Evolutionary conservation across 148 eudicot genomes (phyloP).

Genomic region (Beta vulgaris): DNA sequence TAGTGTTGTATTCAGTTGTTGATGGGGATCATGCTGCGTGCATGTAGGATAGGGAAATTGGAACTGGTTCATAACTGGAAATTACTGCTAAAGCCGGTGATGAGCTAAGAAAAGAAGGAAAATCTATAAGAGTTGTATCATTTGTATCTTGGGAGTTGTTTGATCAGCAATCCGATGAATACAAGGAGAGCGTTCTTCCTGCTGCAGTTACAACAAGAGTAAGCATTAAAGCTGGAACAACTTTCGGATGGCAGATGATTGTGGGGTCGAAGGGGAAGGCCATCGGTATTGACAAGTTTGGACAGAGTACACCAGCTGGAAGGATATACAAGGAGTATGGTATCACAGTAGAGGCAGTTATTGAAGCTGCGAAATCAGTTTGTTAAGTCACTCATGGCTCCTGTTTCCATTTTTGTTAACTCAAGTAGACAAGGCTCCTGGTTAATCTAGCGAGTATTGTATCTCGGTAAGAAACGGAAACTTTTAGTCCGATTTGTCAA

Average conservation of each 20-base stretch:
- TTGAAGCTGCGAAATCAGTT: too few species aligned
- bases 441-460: neutral
- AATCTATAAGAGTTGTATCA: slow-evolving; percentile 55
- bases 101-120: slow-evolving; percentile 63
- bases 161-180: slow-evolving; percentile 46
- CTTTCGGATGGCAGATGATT: slow-evolving; percentile 60
- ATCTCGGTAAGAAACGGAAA: neutral
- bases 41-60: too few species aligned
- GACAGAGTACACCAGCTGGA: slow-evolving; percentile 62
- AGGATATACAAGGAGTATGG: slow-evolving; percentile 62
- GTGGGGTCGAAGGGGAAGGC: slow-evolving; percentile 58
- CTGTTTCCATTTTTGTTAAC: too few species aligned
- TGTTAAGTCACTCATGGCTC: too few species aligned
- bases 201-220: slow-evolving; percentile 52
- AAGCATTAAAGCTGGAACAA: slow-evolving; percentile 61
- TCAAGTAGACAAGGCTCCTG: too few species aligned
- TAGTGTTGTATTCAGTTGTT: too few species aligned
- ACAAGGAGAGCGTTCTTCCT: slow-evolving; percentile 64
- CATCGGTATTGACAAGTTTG: slow-evolving; percentile 55
- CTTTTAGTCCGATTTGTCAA: neutral
- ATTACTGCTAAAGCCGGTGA: slow-evolving; percentile 59
- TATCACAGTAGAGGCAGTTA: slow-evolving; percentile 54
- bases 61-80: slow-evolving; percentile 61
- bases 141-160: slow-evolving; percentile 61
- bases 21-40: too few species aligned